Evolutionary conservation across 169 alveolate species (phyloP).

Genomic region (Plasmodium knowlesi): DNA sequence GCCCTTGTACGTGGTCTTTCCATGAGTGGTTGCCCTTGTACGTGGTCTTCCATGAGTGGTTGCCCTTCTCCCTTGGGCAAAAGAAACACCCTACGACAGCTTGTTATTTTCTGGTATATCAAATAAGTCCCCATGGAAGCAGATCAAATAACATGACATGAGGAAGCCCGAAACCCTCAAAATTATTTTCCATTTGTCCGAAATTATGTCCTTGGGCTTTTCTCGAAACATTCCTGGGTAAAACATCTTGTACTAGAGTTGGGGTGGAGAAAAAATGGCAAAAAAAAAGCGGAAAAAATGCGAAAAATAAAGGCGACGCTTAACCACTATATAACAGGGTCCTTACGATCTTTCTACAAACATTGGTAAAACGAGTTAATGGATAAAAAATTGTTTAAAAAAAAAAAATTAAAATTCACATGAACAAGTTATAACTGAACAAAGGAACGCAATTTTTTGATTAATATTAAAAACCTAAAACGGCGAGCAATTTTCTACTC

Average conservation of each 20-base stretch:
- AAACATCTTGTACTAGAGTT: slow-evolving; percentile 76
- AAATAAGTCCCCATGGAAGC: slow-evolving; percentile 83
- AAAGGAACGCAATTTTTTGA: not conserved
- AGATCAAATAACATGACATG: slow-evolving; percentile 78
- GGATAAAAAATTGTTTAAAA: not conserved
- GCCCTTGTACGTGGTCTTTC: not conserved
- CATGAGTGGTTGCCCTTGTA: not conserved
- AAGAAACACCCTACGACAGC: slow-evolving; percentile 51
- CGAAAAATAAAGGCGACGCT: not conserved
- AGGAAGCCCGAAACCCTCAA: slow-evolving; percentile 81
- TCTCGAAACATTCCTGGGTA: slow-evolving; percentile 86
- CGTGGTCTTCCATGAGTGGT: not conserved
- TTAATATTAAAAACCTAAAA: not conserved
- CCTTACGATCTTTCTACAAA: not conserved
- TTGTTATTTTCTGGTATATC: slow-evolving; percentile 85
- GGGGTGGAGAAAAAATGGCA: not conserved
- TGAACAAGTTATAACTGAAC: not conserved
- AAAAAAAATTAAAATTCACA: not conserved
- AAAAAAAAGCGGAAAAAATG: slow-evolving; percentile 1
- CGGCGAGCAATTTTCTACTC: not conserved
- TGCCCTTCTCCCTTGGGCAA: not conserved
- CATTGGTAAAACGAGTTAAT: not conserved
- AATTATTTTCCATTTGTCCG: slow-evolving; percentile 78
- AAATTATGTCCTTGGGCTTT: slow-evolving; percentile 79
- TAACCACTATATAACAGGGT: not conserved